Evolutionary conservation across 106 monocot genomes (phyloP), one percentile per base, ranked within the genome.

Genomic region (Allium cepa): DNA sequence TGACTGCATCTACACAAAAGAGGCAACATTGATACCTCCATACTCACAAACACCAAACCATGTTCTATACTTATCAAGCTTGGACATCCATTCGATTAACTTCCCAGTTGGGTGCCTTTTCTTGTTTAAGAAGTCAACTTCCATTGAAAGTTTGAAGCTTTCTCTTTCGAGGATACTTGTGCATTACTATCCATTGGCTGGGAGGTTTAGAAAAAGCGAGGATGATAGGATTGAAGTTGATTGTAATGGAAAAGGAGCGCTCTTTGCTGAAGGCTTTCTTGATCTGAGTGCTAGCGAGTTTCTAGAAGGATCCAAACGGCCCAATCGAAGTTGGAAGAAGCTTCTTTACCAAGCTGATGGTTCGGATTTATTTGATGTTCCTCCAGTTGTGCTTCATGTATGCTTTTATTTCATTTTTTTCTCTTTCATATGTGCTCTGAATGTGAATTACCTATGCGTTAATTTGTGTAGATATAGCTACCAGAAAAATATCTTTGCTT

Each of bases 51-150:
- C 86, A 3, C 83, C 81, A 8, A 78, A 59, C 4, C 82, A 84
- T 78, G 66, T 68, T 12, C 79, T 96, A 57, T 82, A 88, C 76
- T 81, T 96, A 47, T 96, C 95, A 47, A 91, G 84, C 78, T 80
- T 96, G 16, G 95, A 96, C 59, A 86, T 86, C 71, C 95, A 96
- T 70, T 72, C 48, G 18, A 74, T 96, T 15, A 69, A 91, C 47
- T 96, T 96, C 78, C 76, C 91, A 77, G 86, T 91, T 52, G 88
- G 86, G 68, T 91, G 86, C 77, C 75, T 96, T n/a, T 88, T 84
- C 70, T 65, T 86, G 7, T 96, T 71, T 63, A 81, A 63, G 50
- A 73, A 58, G 45, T 4, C 75, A 8, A 58, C 80, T 11, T 26
- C 15, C 0, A 66, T 66, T 10, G 83, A 83, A 18, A 69, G 47